These are phyloP conservation scores for Barnettozyma salicaria DNA, from an alignment of 805 yeast genomes.

Conservation along the genomic window DNA sequence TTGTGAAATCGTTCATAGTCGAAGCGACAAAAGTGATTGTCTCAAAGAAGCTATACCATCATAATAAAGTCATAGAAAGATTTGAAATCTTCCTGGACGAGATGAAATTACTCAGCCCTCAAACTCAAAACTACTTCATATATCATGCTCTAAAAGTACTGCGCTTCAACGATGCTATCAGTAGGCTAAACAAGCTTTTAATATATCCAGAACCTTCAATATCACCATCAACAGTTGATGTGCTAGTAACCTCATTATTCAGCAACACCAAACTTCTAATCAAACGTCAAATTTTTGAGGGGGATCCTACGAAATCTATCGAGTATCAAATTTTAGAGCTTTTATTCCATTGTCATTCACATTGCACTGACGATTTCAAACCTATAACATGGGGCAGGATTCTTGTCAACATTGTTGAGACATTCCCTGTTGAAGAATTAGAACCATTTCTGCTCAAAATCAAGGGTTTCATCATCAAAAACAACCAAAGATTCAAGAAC, in stretches of 20 bases:
- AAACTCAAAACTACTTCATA: conserved; percentile 13
- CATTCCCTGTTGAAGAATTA: conserved; percentile 13
- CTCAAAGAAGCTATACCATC: conserved; percentile 5
- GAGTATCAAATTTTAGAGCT: conserved; percentile 9
- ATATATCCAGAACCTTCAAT: conserved; percentile 1
- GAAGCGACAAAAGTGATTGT: conserved; percentile 3
- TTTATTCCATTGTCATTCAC: conserved; percentile 5
- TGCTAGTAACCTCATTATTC: conserved; percentile 7
- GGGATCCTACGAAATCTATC: conserved; percentile 3
- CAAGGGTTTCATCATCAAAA: conserved; percentile 5
- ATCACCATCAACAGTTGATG: conserved; percentile 11
- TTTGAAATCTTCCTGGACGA: conserved; percentile 12
- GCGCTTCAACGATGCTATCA: conserved; percentile 10
- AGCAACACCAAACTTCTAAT: conserved; percentile 4
- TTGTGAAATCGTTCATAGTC: conserved; percentile 6
- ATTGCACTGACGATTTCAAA: conserved; percentile 3
- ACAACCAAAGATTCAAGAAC: background rate
- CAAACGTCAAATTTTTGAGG: conserved; percentile 5
- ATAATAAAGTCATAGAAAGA: conserved; percentile 8
- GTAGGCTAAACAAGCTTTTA: conserved; percentile 9
- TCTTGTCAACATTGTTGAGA: conserved; percentile 9
- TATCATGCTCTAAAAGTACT: conserved; percentile 12
- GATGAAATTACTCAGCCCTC: conserved; percentile 7
- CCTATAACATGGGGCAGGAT: conserved; percentile 18
- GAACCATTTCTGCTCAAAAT: conserved; percentile 11